A percentile compares a stretch with the other conserved stretches of the same genome.
Conservation (phyloP, 768 basidiomycete genomes). For the Leccinum sublutescens region DNA sequence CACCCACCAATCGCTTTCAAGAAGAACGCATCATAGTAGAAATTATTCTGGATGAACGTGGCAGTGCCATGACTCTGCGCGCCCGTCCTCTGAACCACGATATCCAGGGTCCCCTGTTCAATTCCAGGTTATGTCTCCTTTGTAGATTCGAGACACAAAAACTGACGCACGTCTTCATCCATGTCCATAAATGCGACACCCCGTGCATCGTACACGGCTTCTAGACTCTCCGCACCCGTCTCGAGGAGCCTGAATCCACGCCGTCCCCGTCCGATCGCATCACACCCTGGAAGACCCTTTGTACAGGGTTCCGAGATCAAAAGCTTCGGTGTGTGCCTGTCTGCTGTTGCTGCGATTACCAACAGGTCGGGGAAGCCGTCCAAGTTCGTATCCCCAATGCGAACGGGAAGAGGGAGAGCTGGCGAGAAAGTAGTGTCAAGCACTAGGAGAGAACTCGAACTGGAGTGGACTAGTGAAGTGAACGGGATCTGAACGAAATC, state of each 20-base stretch:
- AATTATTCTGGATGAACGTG: constrained; percentile 92
- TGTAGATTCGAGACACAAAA: not conserved
- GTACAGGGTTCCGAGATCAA: constrained; percentile 63
- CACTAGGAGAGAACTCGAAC: constrained; percentile 60
- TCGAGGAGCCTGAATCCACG: constrained; percentile 62
- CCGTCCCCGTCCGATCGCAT: constrained; percentile 44
- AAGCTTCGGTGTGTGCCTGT: constrained; percentile 55
- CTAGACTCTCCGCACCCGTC: constrained; percentile 61
- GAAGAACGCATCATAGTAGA: constrained; percentile 99
- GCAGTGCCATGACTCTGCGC: constrained; percentile 59
- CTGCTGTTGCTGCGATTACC: constrained; percentile 46
- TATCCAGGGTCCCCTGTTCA: constrained; percentile 82
- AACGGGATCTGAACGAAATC: constrained; percentile 67
- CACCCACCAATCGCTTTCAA: constrained; percentile 87
- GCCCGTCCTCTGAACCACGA: constrained; percentile 87
- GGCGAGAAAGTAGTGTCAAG: constrained; percentile 65
- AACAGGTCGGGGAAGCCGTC: constrained; percentile 94
- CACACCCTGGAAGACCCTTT: constrained; percentile 57
- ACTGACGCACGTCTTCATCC: constrained; percentile 83
- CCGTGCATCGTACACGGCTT: constrained; percentile 72
- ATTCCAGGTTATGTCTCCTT: not conserved
- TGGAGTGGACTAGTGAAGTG: constrained; percentile 51
- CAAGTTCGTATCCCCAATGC: constrained; percentile 85
- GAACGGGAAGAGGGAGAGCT: constrained; percentile 70
- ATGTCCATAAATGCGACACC: constrained; percentile 83